These are phyloP conservation scores for Chrysoporthe deuterocubensis DNA, from an alignment of 2,329 filamentous ascomycete genomes.

Conservation along the genomic window DNA sequence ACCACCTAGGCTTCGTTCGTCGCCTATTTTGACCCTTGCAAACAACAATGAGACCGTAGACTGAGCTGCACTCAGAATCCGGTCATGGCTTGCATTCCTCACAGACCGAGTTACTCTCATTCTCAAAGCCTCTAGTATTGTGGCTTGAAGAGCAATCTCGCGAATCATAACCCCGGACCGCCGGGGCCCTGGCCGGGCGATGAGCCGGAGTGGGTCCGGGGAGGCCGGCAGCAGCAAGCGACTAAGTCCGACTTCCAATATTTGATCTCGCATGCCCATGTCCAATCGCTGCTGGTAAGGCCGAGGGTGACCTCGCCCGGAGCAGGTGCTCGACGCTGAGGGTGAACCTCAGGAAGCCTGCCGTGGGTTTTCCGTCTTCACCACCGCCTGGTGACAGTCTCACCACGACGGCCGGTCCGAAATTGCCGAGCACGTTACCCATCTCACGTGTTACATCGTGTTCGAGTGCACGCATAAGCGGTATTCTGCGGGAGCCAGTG, in stretches of 20 bases:
- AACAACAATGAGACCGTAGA: too few relatives aligned
- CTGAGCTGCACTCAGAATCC: too few relatives aligned
- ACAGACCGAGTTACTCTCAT: background rate
- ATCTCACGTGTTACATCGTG: conserved; percentile 8
- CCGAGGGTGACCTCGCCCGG: background rate
- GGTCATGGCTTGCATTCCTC: background rate
- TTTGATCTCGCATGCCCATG: conserved; percentile 1
- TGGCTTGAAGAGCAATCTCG: background rate
- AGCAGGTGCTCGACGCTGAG: background rate
- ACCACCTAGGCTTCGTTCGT: background rate
- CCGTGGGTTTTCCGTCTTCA: background rate
- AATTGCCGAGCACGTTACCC: background rate
- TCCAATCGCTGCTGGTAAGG: background rate
- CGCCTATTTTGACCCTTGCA: background rate
- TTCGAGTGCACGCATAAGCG: background rate
- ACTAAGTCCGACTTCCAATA: background rate
- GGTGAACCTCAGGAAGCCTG: background rate
- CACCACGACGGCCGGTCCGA: background rate
- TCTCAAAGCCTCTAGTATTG: background rate
- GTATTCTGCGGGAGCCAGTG: background rate
- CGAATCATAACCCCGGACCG: background rate
- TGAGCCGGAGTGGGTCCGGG: background rate
- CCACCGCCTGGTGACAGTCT: background rate
- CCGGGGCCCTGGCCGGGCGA: background rate
- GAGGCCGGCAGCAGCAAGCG: conserved; percentile 1